These are phyloP conservation scores for Sporothrix inflata DNA, from an alignment of 2,329 filamentous ascomycete species.

Conservation along the genomic window DNA sequence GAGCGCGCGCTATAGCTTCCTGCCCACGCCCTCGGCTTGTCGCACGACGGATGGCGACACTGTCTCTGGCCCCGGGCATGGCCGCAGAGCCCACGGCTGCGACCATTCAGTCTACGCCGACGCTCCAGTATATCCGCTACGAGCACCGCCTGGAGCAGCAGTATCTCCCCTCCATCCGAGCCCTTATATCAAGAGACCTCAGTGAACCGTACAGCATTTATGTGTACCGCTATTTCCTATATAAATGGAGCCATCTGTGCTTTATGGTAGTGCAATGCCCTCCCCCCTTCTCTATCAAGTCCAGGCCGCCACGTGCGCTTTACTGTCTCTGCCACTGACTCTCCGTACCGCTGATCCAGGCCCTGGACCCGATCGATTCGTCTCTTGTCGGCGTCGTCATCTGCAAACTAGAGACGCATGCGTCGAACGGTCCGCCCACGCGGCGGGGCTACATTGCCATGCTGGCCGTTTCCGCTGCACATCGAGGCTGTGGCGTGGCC, in stretches of 20 bases:
- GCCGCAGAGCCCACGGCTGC: not conserved
- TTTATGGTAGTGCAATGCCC: conserved; percentile 73
- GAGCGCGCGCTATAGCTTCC: not conserved
- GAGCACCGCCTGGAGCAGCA: conserved; percentile 62
- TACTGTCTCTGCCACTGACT: not conserved
- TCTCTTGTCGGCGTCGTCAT: conserved; percentile 87
- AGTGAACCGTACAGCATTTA: conserved; percentile 99
- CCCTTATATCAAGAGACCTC: conserved; percentile 91
- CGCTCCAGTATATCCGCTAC: conserved; percentile 65
- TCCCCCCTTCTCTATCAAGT: not conserved
- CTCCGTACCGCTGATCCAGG: conserved; percentile 46
- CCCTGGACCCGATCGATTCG: conserved; percentile 60
- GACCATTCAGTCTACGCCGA: conserved; percentile 32
- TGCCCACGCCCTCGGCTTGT: not conserved
- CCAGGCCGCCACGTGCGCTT: not conserved
- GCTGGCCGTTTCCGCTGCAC: conserved; percentile 83
- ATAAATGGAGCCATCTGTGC: conserved; percentile 97
- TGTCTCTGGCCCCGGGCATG: not conserved
- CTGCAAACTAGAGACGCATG: conserved; percentile 90
- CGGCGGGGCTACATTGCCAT: conserved; percentile 96
- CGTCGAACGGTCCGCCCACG: conserved; percentile 73
- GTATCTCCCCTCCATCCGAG: conserved; percentile 83
- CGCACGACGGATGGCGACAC: not conserved
- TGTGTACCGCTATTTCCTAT: conserved; percentile 96
- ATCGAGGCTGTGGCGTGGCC: conserved; percentile 83